Percentiles rank a stretch among this genome's conserved stretches.
phyloP scores from a whole-genome alignment of 768 basidiomycete genomes.

The Suillus subluteus region DNA sequence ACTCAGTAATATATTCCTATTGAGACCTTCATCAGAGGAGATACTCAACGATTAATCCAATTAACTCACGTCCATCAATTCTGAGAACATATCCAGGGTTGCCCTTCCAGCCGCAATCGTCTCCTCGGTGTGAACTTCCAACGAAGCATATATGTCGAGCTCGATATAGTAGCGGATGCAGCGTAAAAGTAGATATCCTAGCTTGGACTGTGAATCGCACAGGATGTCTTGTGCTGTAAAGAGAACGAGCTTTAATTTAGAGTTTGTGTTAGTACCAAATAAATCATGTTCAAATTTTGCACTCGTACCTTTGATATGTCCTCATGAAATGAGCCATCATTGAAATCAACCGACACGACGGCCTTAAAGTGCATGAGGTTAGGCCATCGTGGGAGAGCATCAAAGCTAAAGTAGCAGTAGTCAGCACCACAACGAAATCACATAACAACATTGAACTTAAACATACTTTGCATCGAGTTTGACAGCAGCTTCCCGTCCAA shows the following conservation, averaged over 20 bases:
- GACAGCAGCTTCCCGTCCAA: too few relatives aligned
- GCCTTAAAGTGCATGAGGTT: conserved; percentile 38
- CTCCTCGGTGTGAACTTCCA: conserved; percentile 36
- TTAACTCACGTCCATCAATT: conserved; percentile 23
- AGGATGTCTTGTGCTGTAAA: conserved; percentile 33
- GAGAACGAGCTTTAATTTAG: conserved; percentile 29
- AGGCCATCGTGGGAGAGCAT: conserved; percentile 35
- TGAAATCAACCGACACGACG: conserved; percentile 31
- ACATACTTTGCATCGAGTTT: too few relatives aligned
- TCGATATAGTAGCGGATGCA: conserved; percentile 36
- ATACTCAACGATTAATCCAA: not conserved
- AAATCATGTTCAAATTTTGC: not conserved
- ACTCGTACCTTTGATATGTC: conserved; percentile 38
- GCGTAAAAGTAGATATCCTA: conserved; percentile 31
- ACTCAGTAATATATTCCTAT: not conserved
- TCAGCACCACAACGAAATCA: too few relatives aligned
- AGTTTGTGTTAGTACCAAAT: not conserved
- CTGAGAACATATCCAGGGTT: conserved; percentile 23
- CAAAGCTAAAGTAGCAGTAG: conserved; percentile 24
- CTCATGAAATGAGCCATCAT: conserved; percentile 39
- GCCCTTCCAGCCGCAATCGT: conserved; percentile 27
- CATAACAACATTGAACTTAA: too few relatives aligned
- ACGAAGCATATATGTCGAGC: conserved; percentile 31
- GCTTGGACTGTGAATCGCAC: not conserved
- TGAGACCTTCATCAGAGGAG: too few relatives aligned